Evolutionary conservation across 345 rosid genomes (phyloP).

Genomic region (Eucalyptus marginata): DNA sequence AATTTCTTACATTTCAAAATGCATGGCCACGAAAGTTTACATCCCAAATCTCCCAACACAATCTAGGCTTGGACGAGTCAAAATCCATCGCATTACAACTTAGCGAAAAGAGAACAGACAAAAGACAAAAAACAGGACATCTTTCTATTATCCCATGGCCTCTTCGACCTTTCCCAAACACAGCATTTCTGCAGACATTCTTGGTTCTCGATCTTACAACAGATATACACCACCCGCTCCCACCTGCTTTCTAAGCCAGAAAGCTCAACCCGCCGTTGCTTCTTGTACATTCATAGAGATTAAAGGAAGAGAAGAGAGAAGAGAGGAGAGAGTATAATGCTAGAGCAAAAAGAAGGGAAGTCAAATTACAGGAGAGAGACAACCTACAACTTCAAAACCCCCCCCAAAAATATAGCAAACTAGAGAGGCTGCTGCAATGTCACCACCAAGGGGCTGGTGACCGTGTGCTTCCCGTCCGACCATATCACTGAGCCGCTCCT

Average conservation of each 20-base stretch:
- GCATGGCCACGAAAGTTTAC: neutral
- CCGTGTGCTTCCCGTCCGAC: constrained; percentile 79
- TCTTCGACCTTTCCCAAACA: neutral
- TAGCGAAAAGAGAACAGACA: neutral
- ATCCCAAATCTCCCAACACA: neutral
- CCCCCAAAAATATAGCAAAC: neutral
- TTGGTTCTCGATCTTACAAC: neutral
- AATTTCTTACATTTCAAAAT: neutral
- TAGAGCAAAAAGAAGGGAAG: neutral
- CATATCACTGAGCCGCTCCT: constrained; percentile 65
- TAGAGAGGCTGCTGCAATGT: constrained; percentile 93
- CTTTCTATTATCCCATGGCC: neutral
- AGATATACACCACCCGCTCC: neutral
- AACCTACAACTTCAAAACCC: neutral
- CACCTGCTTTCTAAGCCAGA: neutral
- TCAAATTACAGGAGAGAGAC: neutral
- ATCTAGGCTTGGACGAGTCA: neutral
- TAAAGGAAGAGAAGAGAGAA: constrained; percentile 2
- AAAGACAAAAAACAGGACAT: neutral
- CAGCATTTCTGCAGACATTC: neutral
- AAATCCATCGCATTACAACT: neutral
- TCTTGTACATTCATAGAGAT: neutral
- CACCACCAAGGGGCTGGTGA: constrained; percentile 70
- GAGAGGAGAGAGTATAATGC: neutral
- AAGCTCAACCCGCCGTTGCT: neutral